phyloP scores from a whole-genome alignment of 2,329 filamentous ascomycete genomes.

The Davidsoniella eucalypti region DNA sequence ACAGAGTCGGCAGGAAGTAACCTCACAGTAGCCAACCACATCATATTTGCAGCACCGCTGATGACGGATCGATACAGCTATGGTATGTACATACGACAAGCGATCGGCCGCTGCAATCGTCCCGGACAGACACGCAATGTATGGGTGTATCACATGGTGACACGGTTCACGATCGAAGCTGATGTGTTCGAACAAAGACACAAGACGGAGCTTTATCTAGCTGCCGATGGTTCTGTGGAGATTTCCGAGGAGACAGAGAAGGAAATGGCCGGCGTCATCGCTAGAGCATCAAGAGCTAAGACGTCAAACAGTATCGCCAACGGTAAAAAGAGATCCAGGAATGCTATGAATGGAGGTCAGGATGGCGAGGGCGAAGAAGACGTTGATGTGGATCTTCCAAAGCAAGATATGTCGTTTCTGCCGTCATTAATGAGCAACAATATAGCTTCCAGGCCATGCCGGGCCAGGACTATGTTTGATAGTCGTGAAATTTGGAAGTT shows the following conservation, averaged over 20 bases:
- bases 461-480: constrained; percentile 9
- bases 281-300: neutral
- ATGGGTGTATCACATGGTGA: constrained; percentile 24
- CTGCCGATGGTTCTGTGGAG: neutral
- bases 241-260: neutral
- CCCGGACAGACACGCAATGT: constrained; percentile 25
- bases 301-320: neutral
- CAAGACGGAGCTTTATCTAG: neutral
- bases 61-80: constrained; percentile 19
- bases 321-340: neutral
- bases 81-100: constrained; percentile 24
- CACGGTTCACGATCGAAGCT: constrained; percentile 25
- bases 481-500: constrained; percentile 10
- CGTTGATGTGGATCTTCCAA: neutral
- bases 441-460: neutral
- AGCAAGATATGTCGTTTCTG: neutral
- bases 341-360: neutral
- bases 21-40: constrained; percentile 25
- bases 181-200: constrained; percentile 21
- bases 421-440: too few species aligned
- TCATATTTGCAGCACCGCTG: constrained; percentile 25
- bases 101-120: constrained; percentile 24
- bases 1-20: constrained; percentile 26
- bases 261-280: neutral
- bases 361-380: neutral